These are phyloP conservation scores for Chlorella ohadii DNA, from an alignment of 139 green algal species.

Conservation along the genomic window DNA sequence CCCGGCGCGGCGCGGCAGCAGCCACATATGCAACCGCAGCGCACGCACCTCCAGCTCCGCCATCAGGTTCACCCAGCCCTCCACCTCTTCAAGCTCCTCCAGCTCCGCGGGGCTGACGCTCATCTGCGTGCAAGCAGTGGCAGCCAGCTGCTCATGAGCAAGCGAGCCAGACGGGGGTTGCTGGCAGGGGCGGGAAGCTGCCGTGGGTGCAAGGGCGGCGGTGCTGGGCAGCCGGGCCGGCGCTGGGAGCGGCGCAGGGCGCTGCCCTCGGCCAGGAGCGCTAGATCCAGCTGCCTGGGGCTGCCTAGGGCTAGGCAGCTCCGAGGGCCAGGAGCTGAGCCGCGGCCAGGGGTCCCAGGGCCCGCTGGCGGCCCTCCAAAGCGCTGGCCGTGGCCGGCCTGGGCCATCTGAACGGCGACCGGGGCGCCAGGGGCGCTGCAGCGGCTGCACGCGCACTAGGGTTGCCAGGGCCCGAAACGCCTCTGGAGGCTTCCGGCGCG, in stretches of 20 bases:
- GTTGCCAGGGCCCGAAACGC: no score
- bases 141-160: no score
- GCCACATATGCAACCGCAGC: neutral
- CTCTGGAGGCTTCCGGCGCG: neutral
- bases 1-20: no score
- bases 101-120: slow-evolving; percentile 36
- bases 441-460: neutral
- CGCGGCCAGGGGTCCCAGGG: no score
- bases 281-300: neutral
- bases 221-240: neutral
- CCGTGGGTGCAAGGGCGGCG: neutral
- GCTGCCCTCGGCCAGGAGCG: no score
- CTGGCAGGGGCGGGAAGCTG: neutral
- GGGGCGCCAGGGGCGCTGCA: no score
- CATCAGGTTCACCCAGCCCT: slow-evolving; percentile 49
- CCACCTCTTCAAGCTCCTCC: slow-evolving; percentile 42
- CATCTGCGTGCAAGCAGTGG: slow-evolving; percentile 2
- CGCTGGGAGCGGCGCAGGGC: neutral
- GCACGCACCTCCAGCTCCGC: slow-evolving; percentile 32
- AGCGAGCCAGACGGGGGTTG: no score
- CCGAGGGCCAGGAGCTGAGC: no score
- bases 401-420: no score
- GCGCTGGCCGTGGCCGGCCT: no score
- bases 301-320: no score
- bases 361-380: no score